Evolutionary conservation across 106 monocot genomes (phyloP).

Genomic region (Cymbidium sinense): DNA sequence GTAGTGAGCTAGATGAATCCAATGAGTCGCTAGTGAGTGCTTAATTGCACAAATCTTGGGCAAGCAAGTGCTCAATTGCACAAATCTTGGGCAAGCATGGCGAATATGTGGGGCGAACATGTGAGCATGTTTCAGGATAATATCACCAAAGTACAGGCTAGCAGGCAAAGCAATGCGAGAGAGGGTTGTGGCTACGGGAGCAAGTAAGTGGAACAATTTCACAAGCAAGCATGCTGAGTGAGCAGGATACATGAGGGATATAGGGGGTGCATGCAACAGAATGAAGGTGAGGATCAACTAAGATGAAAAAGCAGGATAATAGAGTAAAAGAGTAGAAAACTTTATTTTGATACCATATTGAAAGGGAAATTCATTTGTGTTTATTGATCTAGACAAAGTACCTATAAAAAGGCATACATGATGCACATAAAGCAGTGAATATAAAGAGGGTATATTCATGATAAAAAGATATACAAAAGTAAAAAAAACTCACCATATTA

Average conservation of each 20-base stretch:
- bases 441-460: not conserved
- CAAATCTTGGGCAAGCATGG: not conserved
- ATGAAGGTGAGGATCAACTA: not conserved
- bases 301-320: not conserved
- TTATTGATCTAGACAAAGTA: not conserved
- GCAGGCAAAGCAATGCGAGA: too few species aligned
- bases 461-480: too few species aligned
- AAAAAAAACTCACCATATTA: too few species aligned
- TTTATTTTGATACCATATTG: too few species aligned
- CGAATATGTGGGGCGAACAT: not conserved
- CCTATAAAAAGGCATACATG: not conserved
- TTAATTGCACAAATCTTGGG: not conserved
- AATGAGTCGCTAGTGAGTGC: not conserved
- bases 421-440: not conserved
- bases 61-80: not conserved
- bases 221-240: not conserved
- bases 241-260: not conserved
- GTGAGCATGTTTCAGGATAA: not conserved
- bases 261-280: not conserved
- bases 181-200: too few species aligned
- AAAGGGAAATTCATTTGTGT: not conserved
- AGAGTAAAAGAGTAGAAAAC: not conserved
- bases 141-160: not conserved
- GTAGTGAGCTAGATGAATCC: not conserved
- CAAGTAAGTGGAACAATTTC: too few species aligned